Percentiles rank a stretch among this genome's conserved stretches.
Conservation (phyloP, 2,329 filamentous ascomycete genomes). For the Scolecobasidium constrictum region DNA sequence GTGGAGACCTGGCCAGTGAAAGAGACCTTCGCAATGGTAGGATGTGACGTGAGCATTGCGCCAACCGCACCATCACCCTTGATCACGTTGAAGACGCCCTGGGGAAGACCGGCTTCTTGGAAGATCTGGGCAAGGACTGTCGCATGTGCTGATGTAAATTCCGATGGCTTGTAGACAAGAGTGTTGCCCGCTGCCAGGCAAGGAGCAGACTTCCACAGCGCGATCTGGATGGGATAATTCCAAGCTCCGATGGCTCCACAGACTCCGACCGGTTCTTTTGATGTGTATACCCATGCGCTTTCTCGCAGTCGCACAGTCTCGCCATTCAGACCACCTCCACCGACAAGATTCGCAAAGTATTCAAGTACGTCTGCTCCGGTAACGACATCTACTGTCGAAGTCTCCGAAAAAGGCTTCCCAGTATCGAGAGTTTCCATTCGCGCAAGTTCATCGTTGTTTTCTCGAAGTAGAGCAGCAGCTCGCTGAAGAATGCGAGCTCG, state of each 20-base stretch:
- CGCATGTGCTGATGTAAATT: conserved; percentile 76
- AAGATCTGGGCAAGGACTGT: conserved; percentile 67
- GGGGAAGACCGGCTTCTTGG: conserved; percentile 65
- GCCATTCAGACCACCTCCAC: conserved; percentile 67
- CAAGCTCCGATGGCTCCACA: conserved; percentile 82
- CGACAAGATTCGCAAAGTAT: conserved; percentile 74
- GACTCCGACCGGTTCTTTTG: conserved; percentile 71
- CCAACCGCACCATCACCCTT: conserved; percentile 73
- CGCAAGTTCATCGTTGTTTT: conserved; percentile 70
- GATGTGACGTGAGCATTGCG: conserved; percentile 61
- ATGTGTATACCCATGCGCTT: conserved; percentile 73
- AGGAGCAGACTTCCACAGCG: conserved; percentile 79
- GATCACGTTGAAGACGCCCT: conserved; percentile 79
- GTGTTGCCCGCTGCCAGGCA: conserved; percentile 79
- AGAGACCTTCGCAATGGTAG: conserved; percentile 69
- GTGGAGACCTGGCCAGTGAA: conserved; percentile 84
- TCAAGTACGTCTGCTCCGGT: conserved; percentile 79
- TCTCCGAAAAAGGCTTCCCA: conserved; percentile 77
- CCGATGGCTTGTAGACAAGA: conserved; percentile 85
- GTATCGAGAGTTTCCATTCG: conserved; percentile 74
- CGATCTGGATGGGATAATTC: conserved; percentile 89
- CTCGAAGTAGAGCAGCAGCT: conserved; percentile 62
- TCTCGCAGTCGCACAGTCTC: conserved; percentile 64
- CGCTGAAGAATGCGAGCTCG: conserved; percentile 69
- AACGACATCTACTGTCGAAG: conserved; percentile 69